Evolutionary conservation across 2,329 filamentous ascomycete species (phyloP).

Genomic region (Curvularia hawaiiensis): DNA sequence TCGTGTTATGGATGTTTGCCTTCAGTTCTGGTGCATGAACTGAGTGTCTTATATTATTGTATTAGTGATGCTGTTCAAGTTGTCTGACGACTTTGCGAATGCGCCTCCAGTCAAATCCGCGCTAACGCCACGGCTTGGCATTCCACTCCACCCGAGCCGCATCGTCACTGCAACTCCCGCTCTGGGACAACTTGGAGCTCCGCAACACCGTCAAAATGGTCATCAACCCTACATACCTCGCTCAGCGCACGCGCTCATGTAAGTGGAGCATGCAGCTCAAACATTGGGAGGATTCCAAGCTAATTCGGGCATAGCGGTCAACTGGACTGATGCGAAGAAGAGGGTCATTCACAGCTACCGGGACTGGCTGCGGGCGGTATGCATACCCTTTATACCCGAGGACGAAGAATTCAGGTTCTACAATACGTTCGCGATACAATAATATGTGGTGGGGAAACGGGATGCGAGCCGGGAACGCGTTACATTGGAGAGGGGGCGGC

Average conservation of each 20-base stretch:
- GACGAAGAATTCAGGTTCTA: background rate
- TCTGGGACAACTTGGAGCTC: conserved; percentile 29
- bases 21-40: background rate
- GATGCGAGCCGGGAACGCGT: background rate
- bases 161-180: conserved; percentile 39
- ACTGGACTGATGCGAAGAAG: conserved; percentile 85
- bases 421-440: background rate
- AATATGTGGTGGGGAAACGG: background rate
- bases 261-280: conserved; percentile 23
- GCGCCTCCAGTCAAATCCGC: conserved; percentile 23
- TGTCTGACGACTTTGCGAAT: conserved; percentile 21
- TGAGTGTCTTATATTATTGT: background rate
- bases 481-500: conserved; percentile 1
- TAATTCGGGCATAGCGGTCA: conserved; percentile 67
- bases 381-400: conserved; percentile 49
- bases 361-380: conserved; percentile 94
- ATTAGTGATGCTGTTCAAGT: conserved; percentile 3
- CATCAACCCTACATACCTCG: conserved; percentile 92
- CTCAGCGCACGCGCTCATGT: conserved; percentile 60
- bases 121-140: conserved; percentile 39
- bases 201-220: conserved; percentile 61
- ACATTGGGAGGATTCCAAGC: conserved; percentile 24
- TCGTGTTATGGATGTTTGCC: background rate
- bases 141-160: conserved; percentile 36
- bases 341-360: conserved; percentile 90